Evolutionary conservation across 768 basidiomycete species (phyloP).

Genomic region (Leccinum olivaceopallidum): DNA sequence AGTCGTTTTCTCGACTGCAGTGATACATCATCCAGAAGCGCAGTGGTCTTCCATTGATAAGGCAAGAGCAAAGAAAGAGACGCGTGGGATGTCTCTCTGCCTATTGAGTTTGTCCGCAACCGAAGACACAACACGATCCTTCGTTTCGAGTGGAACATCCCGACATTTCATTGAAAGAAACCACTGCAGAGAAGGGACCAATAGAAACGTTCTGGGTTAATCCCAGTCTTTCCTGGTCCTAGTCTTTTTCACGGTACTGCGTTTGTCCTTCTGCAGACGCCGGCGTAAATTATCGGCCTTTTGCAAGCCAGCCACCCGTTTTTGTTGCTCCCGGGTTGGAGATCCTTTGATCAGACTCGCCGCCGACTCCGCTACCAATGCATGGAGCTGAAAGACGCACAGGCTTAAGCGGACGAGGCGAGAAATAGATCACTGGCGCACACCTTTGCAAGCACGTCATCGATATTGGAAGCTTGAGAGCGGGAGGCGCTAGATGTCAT

Average conservation of each 20-base stretch:
- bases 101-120: background rate
- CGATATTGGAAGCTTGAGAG: slow-evolving; percentile 76
- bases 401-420: background rate
- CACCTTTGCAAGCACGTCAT: slow-evolving; percentile 72
- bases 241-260: slow-evolving; percentile 26
- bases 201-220: slow-evolving; percentile 1
- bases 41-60: background rate
- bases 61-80: background rate
- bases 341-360: slow-evolving; percentile 22
- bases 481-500: slow-evolving; percentile 69
- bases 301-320: slow-evolving; percentile 25
- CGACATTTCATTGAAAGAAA: background rate
- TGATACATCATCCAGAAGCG: background rate
- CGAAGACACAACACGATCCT: background rate
- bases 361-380: slow-evolving; percentile 25
- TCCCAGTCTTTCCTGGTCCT: slow-evolving; percentile 32
- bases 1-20: background rate
- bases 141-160: background rate
- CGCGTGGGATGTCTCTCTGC: background rate
- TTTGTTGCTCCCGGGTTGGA: slow-evolving; percentile 27
- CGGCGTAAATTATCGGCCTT: slow-evolving; percentile 23
- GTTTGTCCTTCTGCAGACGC: slow-evolving; percentile 29
- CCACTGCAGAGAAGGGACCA: background rate
- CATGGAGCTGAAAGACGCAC: slow-evolving; percentile 25
- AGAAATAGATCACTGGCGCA: background rate